Percentiles rank a stretch among this genome's conserved stretches.
Evolutionary conservation across 2,329 filamentous ascomycete genomes (phyloP).

Genomic region (Thielaviopsis musarum): DNA sequence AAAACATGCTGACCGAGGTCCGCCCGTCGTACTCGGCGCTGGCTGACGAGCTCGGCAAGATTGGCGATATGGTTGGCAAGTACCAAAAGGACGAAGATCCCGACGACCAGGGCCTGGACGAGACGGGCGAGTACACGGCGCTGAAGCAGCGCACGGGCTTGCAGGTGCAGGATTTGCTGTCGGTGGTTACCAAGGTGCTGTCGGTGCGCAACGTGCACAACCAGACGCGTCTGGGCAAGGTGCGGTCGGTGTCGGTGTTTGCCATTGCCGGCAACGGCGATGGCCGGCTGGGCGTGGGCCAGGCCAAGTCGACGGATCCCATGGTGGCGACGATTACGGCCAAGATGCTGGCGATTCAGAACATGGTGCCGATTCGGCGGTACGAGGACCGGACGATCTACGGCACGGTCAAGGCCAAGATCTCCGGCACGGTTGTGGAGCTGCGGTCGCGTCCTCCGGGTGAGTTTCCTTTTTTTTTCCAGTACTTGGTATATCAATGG

Average conservation of each 20-base stretch:
- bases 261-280: constrained; percentile 75
- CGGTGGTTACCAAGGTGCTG: constrained; percentile 52
- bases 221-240: constrained; percentile 92
- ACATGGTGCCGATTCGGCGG: constrained; percentile 79
- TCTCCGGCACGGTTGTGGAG: constrained; percentile 73
- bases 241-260: constrained; percentile 57
- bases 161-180: constrained; percentile 32
- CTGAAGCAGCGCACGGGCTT: constrained; percentile 40
- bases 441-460: constrained; percentile 74
- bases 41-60: constrained; percentile 28
- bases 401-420: constrained; percentile 67
- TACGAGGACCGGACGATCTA: constrained; percentile 90
- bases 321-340: constrained; percentile 54
- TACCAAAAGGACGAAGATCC: constrained; percentile 33
- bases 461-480: constrained; percentile 28
- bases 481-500: no score
- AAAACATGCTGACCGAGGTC: constrained; percentile 12
- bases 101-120: constrained; percentile 33
- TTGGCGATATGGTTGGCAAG: constrained; percentile 34
- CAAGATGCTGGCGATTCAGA: constrained; percentile 65
- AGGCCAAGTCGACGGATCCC: constrained; percentile 69
- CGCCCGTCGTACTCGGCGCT: constrained; percentile 17
- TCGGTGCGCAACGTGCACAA: constrained; percentile 64
- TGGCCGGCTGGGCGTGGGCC: constrained; percentile 73
- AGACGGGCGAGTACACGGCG: constrained; percentile 31